These are phyloP conservation scores for Plasmodium cynomolgi DNA, from an alignment of 169 alveolate genomes.

Conservation along the genomic window DNA sequence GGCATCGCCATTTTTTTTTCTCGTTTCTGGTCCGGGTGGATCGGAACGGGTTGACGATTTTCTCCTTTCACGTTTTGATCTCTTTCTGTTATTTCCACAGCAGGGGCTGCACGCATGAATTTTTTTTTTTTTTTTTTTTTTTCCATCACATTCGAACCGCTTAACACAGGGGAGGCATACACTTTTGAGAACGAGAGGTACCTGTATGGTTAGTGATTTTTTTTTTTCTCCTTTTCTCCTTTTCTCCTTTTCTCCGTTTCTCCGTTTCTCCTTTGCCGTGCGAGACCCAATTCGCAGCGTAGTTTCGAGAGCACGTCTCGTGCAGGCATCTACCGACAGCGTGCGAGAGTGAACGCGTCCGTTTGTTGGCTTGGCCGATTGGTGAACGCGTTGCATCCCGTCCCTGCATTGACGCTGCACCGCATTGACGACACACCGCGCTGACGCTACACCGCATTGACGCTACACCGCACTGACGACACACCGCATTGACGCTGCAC, in stretches of 20 bases:
- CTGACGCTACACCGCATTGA: not conserved
- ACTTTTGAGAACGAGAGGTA: not conserved
- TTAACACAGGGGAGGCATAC: not conserved
- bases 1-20: not conserved
- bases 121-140: no score
- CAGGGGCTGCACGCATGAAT: not conserved
- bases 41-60: not conserved
- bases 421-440: no score
- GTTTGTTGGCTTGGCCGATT: not conserved
- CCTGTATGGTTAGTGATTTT: not conserved
- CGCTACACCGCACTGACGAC: not conserved
- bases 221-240: not conserved
- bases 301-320: not conserved
- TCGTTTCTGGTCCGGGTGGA: not conserved
- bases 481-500: no score
- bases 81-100: not conserved
- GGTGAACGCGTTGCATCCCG: not conserved
- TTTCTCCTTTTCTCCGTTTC: not conserved
- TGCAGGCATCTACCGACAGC: not conserved
- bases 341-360: not conserved
- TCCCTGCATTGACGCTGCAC: not conserved
- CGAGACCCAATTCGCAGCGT: not conserved
- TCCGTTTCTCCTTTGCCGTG: no score
- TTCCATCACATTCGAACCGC: not conserved
- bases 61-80: not conserved